Conservation (phyloP, 495 filamentous ascomycete genomes). For the Aspergillus campestris region DNA sequence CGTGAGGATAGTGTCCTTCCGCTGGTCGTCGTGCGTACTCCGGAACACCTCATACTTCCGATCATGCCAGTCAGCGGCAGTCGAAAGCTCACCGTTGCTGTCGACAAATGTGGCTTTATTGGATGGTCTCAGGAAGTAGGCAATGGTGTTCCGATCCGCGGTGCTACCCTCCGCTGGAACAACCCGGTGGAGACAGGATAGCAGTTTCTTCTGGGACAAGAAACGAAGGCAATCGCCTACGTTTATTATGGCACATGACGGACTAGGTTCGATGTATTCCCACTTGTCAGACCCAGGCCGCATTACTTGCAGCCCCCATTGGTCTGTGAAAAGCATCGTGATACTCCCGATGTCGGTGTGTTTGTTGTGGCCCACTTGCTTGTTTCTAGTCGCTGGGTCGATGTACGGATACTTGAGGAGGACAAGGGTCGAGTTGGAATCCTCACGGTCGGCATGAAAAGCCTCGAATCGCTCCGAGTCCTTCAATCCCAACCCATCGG, state of each 20-base stretch:
- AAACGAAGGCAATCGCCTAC: slow-evolving; percentile 51
- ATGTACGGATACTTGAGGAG: slow-evolving; percentile 4
- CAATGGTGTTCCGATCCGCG: slow-evolving; percentile 46
- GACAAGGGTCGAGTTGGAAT: slow-evolving; percentile 4
- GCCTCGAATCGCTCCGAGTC: too few species aligned
- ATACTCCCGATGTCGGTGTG: slow-evolving; percentile 53
- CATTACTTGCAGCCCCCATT: slow-evolving; percentile 50
- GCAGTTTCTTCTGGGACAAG: slow-evolving; percentile 38
- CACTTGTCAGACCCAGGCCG: slow-evolving; percentile 37
- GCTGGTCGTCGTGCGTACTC: slow-evolving; percentile 7
- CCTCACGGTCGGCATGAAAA: slow-evolving; percentile 1
- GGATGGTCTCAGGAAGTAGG: slow-evolving; percentile 49
- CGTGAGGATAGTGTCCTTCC: slow-evolving; percentile 5
- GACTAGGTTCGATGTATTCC: slow-evolving; percentile 43
- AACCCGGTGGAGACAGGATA: slow-evolving; percentile 48
- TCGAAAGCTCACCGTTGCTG: slow-evolving; percentile 38
- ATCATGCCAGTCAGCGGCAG: slow-evolving; percentile 47
- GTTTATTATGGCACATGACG: slow-evolving; percentile 45
- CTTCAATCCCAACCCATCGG: too few species aligned
- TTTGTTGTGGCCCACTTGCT: slow-evolving; percentile 38
- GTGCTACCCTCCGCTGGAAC: slow-evolving; percentile 25
- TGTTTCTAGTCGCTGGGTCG: not conserved
- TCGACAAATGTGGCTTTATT: slow-evolving; percentile 44
- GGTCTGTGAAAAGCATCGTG: slow-evolving; percentile 47
- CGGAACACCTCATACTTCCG: slow-evolving; percentile 46